phyloP scores from a whole-genome alignment of 192 early-diverging fungal species.

The Backusella circina region DNA sequence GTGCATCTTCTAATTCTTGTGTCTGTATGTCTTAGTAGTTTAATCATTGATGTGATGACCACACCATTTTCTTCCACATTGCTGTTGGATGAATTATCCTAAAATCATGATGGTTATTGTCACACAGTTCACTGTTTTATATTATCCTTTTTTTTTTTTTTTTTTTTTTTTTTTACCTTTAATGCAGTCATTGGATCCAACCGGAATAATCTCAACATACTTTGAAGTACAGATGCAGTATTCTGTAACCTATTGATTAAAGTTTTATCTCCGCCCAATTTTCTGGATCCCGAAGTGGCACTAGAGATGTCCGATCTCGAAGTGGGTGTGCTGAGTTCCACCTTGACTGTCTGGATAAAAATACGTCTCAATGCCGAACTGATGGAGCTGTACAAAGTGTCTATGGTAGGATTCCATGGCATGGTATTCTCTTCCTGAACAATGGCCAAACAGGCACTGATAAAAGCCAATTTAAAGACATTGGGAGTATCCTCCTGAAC shows the following conservation, averaged over 20 bases:
- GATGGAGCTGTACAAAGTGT: conserved; percentile 49
- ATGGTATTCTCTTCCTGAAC: conserved; percentile 54
- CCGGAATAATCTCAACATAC: neutral
- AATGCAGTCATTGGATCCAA: conserved; percentile 64
- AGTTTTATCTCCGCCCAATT: neutral
- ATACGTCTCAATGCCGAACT: conserved; percentile 55
- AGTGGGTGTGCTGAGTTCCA: conserved; percentile 43
- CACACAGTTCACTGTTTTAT: too few relatives aligned
- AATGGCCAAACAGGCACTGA: conserved; percentile 66
- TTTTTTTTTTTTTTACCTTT: conserved; percentile 39
- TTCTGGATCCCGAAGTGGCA: conserved; percentile 23
- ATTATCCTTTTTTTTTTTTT: neutral
- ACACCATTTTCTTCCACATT: conserved; percentile 63
- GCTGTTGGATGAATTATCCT: neutral
- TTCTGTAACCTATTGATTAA: neutral
- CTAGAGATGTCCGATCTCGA: conserved; percentile 32
- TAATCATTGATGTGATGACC: conserved; percentile 64
- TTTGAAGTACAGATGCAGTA: conserved; percentile 11
- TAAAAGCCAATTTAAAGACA: conserved; percentile 73
- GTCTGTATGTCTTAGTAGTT: conserved; percentile 21
- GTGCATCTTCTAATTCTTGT: conserved; percentile 29
- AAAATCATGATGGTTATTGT: neutral
- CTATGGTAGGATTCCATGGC: conserved; percentile 65
- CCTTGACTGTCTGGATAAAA: conserved; percentile 46
- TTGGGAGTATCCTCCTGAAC: conserved; percentile 62